Evolutionary conservation across 1,139 yeast genomes (phyloP), one percentile per base, ranked within the genome.

Genomic region (Kodamaea sp.): DNA sequence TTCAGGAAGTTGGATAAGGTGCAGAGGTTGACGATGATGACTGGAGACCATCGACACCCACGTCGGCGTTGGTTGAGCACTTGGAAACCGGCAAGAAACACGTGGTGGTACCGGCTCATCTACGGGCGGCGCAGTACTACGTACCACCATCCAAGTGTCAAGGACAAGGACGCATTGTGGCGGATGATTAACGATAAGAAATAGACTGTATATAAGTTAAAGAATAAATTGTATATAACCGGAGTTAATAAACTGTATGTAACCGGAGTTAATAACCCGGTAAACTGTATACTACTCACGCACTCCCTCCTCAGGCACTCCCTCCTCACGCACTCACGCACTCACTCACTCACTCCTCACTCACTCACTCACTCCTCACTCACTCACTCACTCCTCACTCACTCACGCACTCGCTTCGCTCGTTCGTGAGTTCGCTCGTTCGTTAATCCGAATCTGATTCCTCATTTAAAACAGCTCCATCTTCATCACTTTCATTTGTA

Each of bases 131-230:
- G 63, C 20, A 51, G 50, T 23, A 62, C 63, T 6, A 57, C 52
- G 37, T 63, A 55, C 38, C 65, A 65, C 42, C 54, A 55, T 28
- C 75, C 76, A 1, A 64, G 75, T 22, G 50, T 55, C 10, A 67
- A 65, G 41, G 81, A 79, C 39, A 66, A 79, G 48, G 86, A 81
- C 45, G 71, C 77, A 34, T 75, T 82, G 6, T 83, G 90, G 90
- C 74, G 81, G 50, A 83, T 87, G 90, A 68, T 84, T 43, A 74
- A 80, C 35, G 83, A 80, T 39, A 81, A 79, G 41, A 78, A n/a
- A n/a, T n/a, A n/a, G n/a, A n/a, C n/a, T n/a, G n/a, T n/a, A n/a
- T n/a, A n/a, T n/a, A n/a, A n/a, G n/a, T n/a, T n/a, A n/a, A n/a
- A 78, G 25, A 26, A 29, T n/a, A 28, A 15, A 15, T 31, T 29